phyloP scores from a whole-genome alignment of 2,329 filamentous ascomycete species.

The Alternaria sp. region DNA sequence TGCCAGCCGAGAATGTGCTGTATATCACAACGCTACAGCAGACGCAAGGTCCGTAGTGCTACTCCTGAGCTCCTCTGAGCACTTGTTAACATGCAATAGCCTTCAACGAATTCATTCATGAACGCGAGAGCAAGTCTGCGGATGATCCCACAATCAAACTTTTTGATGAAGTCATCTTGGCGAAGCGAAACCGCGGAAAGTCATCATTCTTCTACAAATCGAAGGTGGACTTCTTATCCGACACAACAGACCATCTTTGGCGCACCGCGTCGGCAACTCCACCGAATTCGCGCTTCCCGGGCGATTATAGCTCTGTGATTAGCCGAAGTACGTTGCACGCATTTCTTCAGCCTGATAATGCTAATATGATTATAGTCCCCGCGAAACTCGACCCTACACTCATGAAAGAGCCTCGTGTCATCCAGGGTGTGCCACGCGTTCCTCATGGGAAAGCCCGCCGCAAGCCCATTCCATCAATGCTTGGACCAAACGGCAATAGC shows the following conservation, averaged over 20 bases:
- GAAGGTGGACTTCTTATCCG: slow-evolving; percentile 68
- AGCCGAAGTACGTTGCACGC: slow-evolving; percentile 55
- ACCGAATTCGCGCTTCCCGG: slow-evolving; percentile 62
- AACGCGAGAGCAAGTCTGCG: slow-evolving; percentile 72
- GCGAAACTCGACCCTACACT: slow-evolving; percentile 83
- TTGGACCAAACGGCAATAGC: slow-evolving; percentile 43
- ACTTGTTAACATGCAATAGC: slow-evolving; percentile 51
- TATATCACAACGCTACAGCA: slow-evolving; percentile 70
- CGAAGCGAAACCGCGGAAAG: slow-evolving; percentile 75
- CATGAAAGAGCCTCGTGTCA: slow-evolving; percentile 91
- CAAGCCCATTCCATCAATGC: slow-evolving; percentile 59
- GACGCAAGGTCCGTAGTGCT: slow-evolving; percentile 62
- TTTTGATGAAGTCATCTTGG: slow-evolving; percentile 84
- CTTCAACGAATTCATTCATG: slow-evolving; percentile 86
- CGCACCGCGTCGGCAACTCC: slow-evolving; percentile 68
- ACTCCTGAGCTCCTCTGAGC: background rate
- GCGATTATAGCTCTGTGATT: slow-evolving; percentile 62
- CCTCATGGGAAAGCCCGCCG: slow-evolving; percentile 59
- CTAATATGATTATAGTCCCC: slow-evolving; percentile 70
- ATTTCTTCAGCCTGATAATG: background rate
- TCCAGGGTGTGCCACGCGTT: slow-evolving; percentile 81
- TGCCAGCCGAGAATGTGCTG: slow-evolving; percentile 70
- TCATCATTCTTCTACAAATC: slow-evolving; percentile 70
- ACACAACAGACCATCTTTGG: slow-evolving; percentile 82
- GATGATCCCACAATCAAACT: slow-evolving; percentile 73